Base-by-base conservation (phyloP, 1,139 yeast species). In the Blastobotrys buckinghamii region DNA sequence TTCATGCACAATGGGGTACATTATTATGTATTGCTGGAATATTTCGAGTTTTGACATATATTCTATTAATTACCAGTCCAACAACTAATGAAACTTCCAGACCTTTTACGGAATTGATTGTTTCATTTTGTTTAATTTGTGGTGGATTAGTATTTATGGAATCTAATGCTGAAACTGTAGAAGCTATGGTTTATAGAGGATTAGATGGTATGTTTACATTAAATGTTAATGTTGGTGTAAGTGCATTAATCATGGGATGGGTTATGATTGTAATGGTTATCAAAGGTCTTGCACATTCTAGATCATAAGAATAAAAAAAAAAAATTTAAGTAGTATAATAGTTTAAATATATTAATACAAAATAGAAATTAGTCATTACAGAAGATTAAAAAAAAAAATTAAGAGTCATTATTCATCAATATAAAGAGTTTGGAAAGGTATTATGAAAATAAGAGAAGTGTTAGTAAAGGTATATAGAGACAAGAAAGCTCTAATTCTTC, bases 131-230 rank as follows among this genome's bases (percentile, higher is more conserved):
- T 52, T 74, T 92, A 55, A 66, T 92, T 24, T 77, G 89, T 55
- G 98, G 98, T 40, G 98, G 98, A 6, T 66, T 85, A 55, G 82
- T 92, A 24, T 92, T 92, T 64, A 88, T 90, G 90, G 89, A 88
- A 66, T 82, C 94, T 51, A 85, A 95, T 44, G 89, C 85, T 60
- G 94, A 94, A 55, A 79, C 88, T 6, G 79, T 92, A 27, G 79
- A 79, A 56, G 88, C 89, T 17, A 74, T 90, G 70, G 92, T 90
- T 58, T 90, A 83, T 66, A 76, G 90, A 61, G 96, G 96, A 1
- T 75, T 81, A 53, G 88, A 94, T 35, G 74, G 86, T 48, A 90
- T 92, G 97, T 90, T 92, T 68, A 85, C 92, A 0, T 77, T 90
- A 61, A 90, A 89, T 63, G 77, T 92, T 38, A 78, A 84, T 52